These are phyloP conservation scores for Keithomyces neogunnii DNA, from an alignment of 2,329 filamentous ascomycete genomes.

Conservation along the genomic window DNA sequence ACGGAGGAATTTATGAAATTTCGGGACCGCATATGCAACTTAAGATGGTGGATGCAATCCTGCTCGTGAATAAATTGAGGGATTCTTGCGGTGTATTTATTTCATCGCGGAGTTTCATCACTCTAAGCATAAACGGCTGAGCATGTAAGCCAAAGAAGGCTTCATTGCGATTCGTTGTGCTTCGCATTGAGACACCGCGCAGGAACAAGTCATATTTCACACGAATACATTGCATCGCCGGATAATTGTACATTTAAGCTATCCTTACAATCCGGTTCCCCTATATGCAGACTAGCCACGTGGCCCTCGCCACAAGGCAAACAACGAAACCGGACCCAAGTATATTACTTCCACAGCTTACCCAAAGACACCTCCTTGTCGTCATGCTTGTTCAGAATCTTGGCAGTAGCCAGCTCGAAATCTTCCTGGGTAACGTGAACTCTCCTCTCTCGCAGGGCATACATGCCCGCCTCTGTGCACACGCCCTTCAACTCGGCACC, in stretches of 20 bases:
- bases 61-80: too few species aligned
- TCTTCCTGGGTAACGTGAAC: conserved; percentile 99
- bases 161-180: too few species aligned
- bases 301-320: not conserved
- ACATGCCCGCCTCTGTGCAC: conserved; percentile 98
- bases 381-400: conserved; percentile 99
- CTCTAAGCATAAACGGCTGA: too few species aligned
- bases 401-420: conserved; percentile 95
- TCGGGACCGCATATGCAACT: too few species aligned
- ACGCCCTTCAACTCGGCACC: conserved; percentile 98
- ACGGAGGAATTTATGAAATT: conserved; percentile 21
- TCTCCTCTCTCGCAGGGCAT: conserved; percentile 84
- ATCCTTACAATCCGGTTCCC: conserved; percentile 24
- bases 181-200: too few species aligned
- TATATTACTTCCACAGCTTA: conserved; percentile 58
- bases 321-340: conserved; percentile 12
- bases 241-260: conserved; percentile 24
- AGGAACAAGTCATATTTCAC: too few species aligned
- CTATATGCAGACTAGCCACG: conserved; percentile 10
- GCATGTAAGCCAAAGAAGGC: too few species aligned
- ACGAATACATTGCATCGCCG: conserved; percentile 1
- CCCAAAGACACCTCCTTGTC: conserved; percentile 91
- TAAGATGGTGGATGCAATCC: too few species aligned
- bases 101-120: too few species aligned
- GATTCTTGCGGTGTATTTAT: too few species aligned